Evolutionary conservation across 1,284 basidiomycete genomes (phyloP).

Genomic region (Baeospora myosura): DNA sequence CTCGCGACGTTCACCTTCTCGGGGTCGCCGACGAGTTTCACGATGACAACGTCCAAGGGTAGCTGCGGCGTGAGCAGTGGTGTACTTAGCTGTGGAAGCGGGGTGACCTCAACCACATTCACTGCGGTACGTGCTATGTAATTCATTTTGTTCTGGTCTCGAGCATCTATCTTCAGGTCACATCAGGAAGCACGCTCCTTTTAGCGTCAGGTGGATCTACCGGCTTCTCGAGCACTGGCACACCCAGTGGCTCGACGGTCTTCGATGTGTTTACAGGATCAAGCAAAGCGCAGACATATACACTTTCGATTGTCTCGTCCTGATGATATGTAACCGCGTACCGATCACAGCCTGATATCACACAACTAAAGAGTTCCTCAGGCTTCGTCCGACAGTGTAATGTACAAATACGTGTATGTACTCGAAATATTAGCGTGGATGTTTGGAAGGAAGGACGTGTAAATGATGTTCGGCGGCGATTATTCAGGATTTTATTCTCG

Average conservation of each 20-base stretch:
- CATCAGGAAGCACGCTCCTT: constrained; percentile 40
- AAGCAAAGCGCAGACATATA: constrained; percentile 35
- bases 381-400: no score
- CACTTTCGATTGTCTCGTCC: constrained; percentile 29
- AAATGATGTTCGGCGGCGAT: no score
- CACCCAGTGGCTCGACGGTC: constrained; percentile 47
- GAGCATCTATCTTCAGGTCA: constrained; percentile 25
- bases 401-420: no score
- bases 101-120: constrained; percentile 40
- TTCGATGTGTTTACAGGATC: constrained; percentile 44
- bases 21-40: constrained; percentile 35
- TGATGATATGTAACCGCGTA: constrained; percentile 1
- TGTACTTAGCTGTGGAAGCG: constrained; percentile 37
- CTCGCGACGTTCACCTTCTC: constrained; percentile 37
- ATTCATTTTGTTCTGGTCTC: constrained; percentile 1
- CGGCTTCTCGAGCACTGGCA: constrained; percentile 40
- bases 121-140: constrained; percentile 34
- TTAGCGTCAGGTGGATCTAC: constrained; percentile 47
- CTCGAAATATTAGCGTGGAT: no score
- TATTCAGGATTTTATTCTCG: no score
- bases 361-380: no score
- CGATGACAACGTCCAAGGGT: constrained; percentile 45
- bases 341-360: no score
- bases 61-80: constrained; percentile 38
- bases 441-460: no score